phyloP scores from a whole-genome alignment of 441 rosid genomes.

The Kokia cookei region DNA sequence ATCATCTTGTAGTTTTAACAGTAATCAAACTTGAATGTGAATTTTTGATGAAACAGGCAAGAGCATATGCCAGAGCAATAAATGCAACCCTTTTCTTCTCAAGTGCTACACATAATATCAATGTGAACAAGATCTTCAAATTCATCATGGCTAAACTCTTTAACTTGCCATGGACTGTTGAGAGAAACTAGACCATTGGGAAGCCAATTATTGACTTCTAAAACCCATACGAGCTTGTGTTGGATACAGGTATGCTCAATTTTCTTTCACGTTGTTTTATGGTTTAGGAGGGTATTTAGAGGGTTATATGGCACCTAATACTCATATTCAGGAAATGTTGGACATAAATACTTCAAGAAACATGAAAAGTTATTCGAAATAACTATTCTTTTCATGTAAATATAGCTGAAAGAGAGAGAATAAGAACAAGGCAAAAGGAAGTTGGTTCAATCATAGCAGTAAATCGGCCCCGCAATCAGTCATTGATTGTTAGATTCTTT shows the following conservation, averaged over 20 bases:
- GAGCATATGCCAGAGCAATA: constrained; percentile 86
- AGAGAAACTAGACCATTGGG: constrained; percentile 82
- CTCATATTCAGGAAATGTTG: too few relatives aligned
- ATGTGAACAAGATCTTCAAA: constrained; percentile 94
- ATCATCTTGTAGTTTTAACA: not conserved
- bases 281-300: too few relatives aligned
- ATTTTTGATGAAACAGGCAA: constrained; percentile 43
- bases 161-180: constrained; percentile 79
- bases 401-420: constrained; percentile 16
- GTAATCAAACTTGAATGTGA: not conserved
- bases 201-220: constrained; percentile 89
- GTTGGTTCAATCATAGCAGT: not conserved
- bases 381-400: not conserved
- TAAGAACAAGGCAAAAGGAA: not conserved
- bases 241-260: not conserved
- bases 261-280: not conserved
- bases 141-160: constrained; percentile 78
- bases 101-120: constrained; percentile 86
- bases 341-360: not conserved
- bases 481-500: not conserved
- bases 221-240: not conserved
- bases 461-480: constrained; percentile 1
- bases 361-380: not conserved
- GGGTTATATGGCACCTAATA: too few relatives aligned
- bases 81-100: constrained; percentile 94